Evolutionary conservation across 2,329 filamentous ascomycete genomes (phyloP), one percentile per base, ranked within the genome.

Genomic region (Colletotrichum eleusines): DNA sequence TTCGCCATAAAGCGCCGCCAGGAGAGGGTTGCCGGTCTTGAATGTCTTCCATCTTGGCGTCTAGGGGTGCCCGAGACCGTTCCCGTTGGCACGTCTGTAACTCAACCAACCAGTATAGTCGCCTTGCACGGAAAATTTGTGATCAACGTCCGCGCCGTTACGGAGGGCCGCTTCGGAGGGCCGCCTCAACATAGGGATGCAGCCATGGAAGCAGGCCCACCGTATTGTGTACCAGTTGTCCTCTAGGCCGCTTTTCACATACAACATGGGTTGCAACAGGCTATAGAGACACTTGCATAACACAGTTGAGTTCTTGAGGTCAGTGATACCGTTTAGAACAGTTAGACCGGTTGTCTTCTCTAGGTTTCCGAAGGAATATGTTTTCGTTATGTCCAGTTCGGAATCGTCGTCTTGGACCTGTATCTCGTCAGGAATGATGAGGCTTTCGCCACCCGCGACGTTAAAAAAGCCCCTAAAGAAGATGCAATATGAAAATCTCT

Each of bases 191-290:
- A 44, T 51, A 28, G n/a, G 42, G 12, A 62, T 33, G 3, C 28
- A 40, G 42, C 63, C 50, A 40, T 58, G 26, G 28, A 67, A 67
- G 26, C 48, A 53, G 16, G 40, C 51, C 57, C 63, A 57, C 18
- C 63, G 44, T 16, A 62, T 42, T 11, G 57, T 57, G 26, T 70
- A 67, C 51, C 68, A 62, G 26, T 67, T 40, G 35, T 58, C 44
- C 28, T 62, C 9, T 26, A 31, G 20, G 5, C 50, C 33, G 28
- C 50, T 54, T 42, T 23, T 44, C n/a, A 23, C 7, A 26, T 70
- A 70, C 3, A 70, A 20, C 48, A 33, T 16, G 5, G 48, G 31
- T 16, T 28, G 26, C 14, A 70, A 16, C 5, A 55, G 33, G 8
- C 48, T 16, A 50, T 50, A 57, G 14, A 70, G 33, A 16, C 16